Conservation (phyloP, 805 yeast genomes). For the Pichia membranifaciens region DNA sequence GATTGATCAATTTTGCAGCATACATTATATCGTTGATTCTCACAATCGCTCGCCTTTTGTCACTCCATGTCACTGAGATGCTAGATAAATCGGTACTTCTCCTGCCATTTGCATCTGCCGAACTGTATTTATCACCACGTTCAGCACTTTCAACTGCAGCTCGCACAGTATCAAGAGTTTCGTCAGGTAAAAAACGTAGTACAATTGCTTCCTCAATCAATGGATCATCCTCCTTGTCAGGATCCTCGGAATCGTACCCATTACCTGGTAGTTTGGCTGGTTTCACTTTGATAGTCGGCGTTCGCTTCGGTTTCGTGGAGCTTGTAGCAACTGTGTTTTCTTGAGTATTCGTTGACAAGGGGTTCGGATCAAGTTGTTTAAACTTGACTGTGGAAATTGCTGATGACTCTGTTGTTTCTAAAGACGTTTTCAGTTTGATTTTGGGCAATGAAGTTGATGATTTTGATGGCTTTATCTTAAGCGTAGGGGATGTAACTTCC, state of each 20-base stretch:
- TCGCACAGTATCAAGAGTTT: conserved; percentile 66
- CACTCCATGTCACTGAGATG: conserved; percentile 75
- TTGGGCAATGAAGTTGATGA: conserved; percentile 9
- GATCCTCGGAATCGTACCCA: conserved; percentile 95
- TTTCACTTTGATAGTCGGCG: conserved; percentile 47
- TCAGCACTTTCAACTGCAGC: conserved; percentile 64
- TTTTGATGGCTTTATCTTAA: conserved; percentile 24
- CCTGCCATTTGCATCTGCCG: neutral
- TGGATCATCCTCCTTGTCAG: conserved; percentile 94
- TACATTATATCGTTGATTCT: conserved; percentile 63
- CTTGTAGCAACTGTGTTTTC: conserved; percentile 23
- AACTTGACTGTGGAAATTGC: conserved; percentile 42
- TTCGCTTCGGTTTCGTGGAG: conserved; percentile 9
- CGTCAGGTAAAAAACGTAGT: conserved; percentile 62
- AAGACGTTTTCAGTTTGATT: conserved; percentile 12
- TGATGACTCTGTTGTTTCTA: conserved; percentile 16
- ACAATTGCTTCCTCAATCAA: conserved; percentile 81
- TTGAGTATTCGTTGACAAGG: conserved; percentile 4
- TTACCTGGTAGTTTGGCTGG: conserved; percentile 79
- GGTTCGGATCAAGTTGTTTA: conserved; percentile 50
- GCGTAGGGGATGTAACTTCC: conserved; percentile 18
- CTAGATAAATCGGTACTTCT: conserved; percentile 50
- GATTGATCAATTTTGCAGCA: conserved; percentile 79
- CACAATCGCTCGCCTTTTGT: conserved; percentile 71
- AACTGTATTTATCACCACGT: conserved; percentile 7